Base-by-base conservation (phyloP, 805 yeast genomes). In the Komagataella pastoris region DNA sequence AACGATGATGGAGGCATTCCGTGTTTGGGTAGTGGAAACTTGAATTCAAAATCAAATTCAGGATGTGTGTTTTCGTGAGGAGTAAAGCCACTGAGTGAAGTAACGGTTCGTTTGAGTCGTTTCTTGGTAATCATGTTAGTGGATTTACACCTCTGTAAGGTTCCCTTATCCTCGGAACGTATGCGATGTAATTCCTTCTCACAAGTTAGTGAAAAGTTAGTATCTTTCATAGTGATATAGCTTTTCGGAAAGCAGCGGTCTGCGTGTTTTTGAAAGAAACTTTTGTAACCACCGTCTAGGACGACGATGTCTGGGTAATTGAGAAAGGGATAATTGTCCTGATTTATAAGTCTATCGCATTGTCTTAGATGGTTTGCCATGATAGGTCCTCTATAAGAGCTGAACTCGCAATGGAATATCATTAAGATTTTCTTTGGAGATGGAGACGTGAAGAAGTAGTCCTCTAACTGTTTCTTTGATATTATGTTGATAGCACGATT, bases 381-480 rank as follows among this genome's bases (percentile, higher is more conserved):
- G 49, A 84, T 70, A 3, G 99, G 99, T n/a, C 98, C 96, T 54
- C 99, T 74, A 62, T 84, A 88, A 5, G 95, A 80, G 44, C 95
- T 84, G 64, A 88, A 91, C 67, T 93, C 99, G 68, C 99, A 93
- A 66, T 93, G 97, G 71, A 93, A 91, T 8, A 93, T 74, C 6
- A 91, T 64, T 52, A 93, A 68, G 18, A 72, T 72, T 17, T 70
- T 73, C 46, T 58, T 61, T 19, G 58, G 57, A 46, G 7, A 17
- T 17, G 17, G 44, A 44, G 58, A 57, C 44, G 49, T 58, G 21
- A 75, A 68, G 56, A 89, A 75, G 49, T 65, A 63, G 44, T 73
- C 68, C 59, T 88, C 95, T 47, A 91, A 69, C 49, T 79, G 84
- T 52, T 76, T 77, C 57, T 84, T 83, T 44, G 84, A 76, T 46